Evolutionary conservation across 1,284 basidiomycete genomes (phyloP), one percentile per base, ranked within the genome.

Genomic region (Afroboletus lepidellus): DNA sequence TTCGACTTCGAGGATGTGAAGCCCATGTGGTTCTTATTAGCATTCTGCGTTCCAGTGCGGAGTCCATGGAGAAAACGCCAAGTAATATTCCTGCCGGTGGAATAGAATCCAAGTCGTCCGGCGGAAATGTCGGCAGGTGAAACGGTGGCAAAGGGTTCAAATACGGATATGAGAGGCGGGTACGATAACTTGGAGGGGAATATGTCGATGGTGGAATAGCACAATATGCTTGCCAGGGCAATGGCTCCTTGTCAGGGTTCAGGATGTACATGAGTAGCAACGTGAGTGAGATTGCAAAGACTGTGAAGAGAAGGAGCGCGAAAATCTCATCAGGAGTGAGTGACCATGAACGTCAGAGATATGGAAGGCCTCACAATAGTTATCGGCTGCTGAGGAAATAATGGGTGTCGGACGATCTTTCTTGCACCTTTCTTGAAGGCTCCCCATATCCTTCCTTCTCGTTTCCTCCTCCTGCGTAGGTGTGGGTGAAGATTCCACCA

Each of bases 171-270:
- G 60, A 60, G 69, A 69, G 51, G 70, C 67, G 47, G 63, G 67
- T 49, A 69, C 71, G 61, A 66, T 71, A 50, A 59, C 73, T 68
- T 60, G 74, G 70, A 56, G 74, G 61, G 60, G 75, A 58, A 65
- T 78, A 66, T 63, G 81, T 77, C 32, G 72, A 52, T 46, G 78
- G 76, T 37, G 84, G 79, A 56, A 84, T 74, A 48, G 88, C 81
- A 71, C 96, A 98, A 69, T 96, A 96, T 24, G 87, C 84, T 58
- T 94, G 84, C 94, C 94, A 99, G 39, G 95, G 94, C 27, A 96
- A 73, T 15, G 93, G 88, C 51, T 90, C 88, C 70, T 98, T 98
- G 78, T 99, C 96, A 41, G 94, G 93, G 67, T 98, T 95, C 65
- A 98, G 83, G 57, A 95, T 82, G 70, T 96, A 90, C 67, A 94